A percentile compares a stretch with the other conserved stretches of the same genome.
phyloP scores from a whole-genome alignment of 148 eudicot genomes.

The Silene uniflora region DNA sequence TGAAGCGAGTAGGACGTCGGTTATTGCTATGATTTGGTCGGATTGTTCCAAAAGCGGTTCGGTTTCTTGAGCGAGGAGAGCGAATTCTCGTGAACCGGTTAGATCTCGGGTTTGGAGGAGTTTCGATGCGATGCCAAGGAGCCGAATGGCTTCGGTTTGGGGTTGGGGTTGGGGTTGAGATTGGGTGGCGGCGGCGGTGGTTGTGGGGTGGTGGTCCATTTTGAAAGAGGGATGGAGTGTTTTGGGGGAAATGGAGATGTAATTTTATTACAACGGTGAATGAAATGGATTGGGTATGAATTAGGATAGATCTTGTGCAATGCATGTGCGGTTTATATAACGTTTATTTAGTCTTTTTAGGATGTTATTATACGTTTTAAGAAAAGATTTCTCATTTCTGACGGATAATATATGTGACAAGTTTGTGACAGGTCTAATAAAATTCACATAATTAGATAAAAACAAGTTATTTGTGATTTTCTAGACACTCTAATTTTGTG shows the following conservation, averaged over 20 bases:
- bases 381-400: no score
- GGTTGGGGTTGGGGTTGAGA: not conserved
- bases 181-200: not conserved
- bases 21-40: conserved; percentile 85
- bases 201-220: conserved; percentile 19
- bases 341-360: no score
- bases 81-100: conserved; percentile 68
- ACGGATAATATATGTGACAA: no score
- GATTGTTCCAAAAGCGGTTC: conserved; percentile 66
- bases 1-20: conserved; percentile 67
- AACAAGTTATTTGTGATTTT: no score
- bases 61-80: conserved; percentile 81
- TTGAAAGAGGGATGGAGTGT: not conserved
- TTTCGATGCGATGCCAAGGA: conserved; percentile 71
- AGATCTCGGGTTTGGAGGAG: conserved; percentile 63
- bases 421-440: no score
- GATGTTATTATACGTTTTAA: no score
- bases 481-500: no score
- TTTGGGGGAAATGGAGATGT: not conserved
- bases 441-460: no score
- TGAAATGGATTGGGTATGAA: not conserved
- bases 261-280: not conserved
- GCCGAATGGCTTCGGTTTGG: conserved; percentile 59
- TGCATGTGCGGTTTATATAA: no score
- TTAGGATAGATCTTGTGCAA: no score